Evolutionary conservation across 2,329 filamentous ascomycete genomes (phyloP).

Genomic region (Penicillium sp.): DNA sequence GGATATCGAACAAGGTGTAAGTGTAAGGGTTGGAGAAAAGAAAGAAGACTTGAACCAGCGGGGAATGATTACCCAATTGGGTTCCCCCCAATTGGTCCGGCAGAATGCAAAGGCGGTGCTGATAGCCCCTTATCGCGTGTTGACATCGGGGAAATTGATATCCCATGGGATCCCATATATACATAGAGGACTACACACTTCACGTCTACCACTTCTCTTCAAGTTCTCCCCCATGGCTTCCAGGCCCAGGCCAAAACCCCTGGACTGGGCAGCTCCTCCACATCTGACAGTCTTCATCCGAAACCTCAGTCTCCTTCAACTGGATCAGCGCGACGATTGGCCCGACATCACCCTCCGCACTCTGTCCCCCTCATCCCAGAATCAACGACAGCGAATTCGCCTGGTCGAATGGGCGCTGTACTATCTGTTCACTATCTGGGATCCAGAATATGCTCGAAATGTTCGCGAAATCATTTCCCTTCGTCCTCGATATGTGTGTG

Average conservation of each 20-base stretch:
- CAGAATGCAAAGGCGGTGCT: background rate
- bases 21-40: background rate
- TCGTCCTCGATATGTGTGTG: too few relatives aligned
- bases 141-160: constrained; percentile 23
- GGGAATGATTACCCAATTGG: too few relatives aligned
- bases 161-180: too few relatives aligned
- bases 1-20: background rate
- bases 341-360: constrained; percentile 72
- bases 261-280: constrained; percentile 50
- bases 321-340: constrained; percentile 79
- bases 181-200: too few relatives aligned
- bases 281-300: constrained; percentile 73
- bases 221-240: constrained; percentile 32
- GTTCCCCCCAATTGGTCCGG: background rate
- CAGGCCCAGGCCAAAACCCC: constrained; percentile 35
- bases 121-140: constrained; percentile 25
- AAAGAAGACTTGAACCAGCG: constrained; percentile 7
- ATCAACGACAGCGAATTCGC: constrained; percentile 80
- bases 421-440: constrained; percentile 82
- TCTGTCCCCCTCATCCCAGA: constrained; percentile 71
- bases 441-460: constrained; percentile 73
- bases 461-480: constrained; percentile 52
- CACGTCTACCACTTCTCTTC: background rate
- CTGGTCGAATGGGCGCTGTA: constrained; percentile 91
- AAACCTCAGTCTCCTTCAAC: constrained; percentile 80